Percentiles rank a stretch among this genome's conserved stretches.
Evolutionary conservation across 805 yeast species (phyloP).

Genomic region (Metschnikowia noctiluminum): DNA sequence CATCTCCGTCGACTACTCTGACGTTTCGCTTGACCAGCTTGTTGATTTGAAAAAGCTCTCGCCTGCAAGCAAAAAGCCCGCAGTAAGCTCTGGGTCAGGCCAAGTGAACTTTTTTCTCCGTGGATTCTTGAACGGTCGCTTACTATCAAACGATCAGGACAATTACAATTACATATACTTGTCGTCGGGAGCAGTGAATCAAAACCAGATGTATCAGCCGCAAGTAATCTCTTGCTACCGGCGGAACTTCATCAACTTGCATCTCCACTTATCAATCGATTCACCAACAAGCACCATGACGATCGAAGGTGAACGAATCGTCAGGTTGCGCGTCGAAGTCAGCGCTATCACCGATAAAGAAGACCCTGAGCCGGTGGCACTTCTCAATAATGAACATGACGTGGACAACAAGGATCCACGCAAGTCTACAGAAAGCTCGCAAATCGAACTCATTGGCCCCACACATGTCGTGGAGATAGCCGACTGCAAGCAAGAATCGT

Average conservation of each 20-base stretch:
- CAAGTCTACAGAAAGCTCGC: constrained; percentile 4
- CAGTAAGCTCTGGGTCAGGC: not conserved
- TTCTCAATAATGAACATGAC: constrained; percentile 21
- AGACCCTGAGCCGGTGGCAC: constrained; percentile 9
- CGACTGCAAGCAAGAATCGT: constrained; percentile 21
- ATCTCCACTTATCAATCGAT: constrained; percentile 6
- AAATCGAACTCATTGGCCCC: constrained; percentile 8
- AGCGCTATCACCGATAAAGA: constrained; percentile 36
- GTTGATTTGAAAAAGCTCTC: constrained; percentile 10
- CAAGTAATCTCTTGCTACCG: constrained; percentile 45
- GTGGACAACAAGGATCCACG: constrained; percentile 14
- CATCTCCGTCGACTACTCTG: constrained; percentile 15
- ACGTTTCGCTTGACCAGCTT: constrained; percentile 10
- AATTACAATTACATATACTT: constrained; percentile 29
- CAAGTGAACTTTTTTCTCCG: constrained; percentile 4
- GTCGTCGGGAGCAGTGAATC: constrained; percentile 12
- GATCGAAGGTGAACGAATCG: constrained; percentile 5
- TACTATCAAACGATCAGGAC: constrained; percentile 39
- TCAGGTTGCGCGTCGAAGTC: constrained; percentile 35
- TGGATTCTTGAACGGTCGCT: constrained; percentile 43
- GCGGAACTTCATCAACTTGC: constrained; percentile 37
- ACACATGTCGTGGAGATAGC: constrained; percentile 8
- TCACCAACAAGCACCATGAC: not conserved
- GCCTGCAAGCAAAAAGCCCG: not conserved
- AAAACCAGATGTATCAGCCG: constrained; percentile 21